Percentiles rank a stretch among this genome's conserved stretches.
Evolutionary conservation across 495 filamentous ascomycete species (phyloP).

Genomic region (Physcia stellaris): DNA sequence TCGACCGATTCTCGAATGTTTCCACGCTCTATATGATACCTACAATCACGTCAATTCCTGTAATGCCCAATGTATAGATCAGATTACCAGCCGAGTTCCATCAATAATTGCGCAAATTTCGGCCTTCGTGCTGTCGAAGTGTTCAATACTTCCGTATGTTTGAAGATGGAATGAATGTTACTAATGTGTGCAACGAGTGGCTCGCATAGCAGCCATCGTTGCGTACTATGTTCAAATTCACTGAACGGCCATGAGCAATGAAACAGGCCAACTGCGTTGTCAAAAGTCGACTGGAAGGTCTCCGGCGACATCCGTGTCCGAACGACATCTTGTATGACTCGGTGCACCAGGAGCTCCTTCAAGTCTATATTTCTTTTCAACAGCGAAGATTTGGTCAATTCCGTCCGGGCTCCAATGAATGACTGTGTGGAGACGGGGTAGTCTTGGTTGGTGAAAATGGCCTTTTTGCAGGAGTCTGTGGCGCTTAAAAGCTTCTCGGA

Average conservation of each 20-base stretch:
- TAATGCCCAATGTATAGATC: no score
- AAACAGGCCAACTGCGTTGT: slow-evolving; percentile 9
- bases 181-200: slow-evolving; percentile 5
- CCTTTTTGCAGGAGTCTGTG: no score
- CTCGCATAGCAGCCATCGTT: slow-evolving; percentile 12
- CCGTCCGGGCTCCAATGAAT: slow-evolving; percentile 9
- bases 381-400: slow-evolving; percentile 14
- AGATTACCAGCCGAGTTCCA: no score
- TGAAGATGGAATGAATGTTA: slow-evolving; percentile 3
- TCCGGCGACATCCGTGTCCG: slow-evolving; percentile 11
- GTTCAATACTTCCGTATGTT: no score
- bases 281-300: slow-evolving; percentile 4
- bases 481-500: slow-evolving; percentile 16
- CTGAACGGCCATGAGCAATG: slow-evolving; percentile 9
- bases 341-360: slow-evolving; percentile 17
- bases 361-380: slow-evolving; percentile 11
- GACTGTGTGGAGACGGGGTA: slow-evolving; percentile 2
- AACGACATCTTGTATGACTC: slow-evolving; percentile 21
- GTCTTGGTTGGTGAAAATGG: slow-evolving; percentile 1
- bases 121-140: no score
- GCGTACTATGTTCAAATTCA: slow-evolving; percentile 15
- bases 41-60: no score
- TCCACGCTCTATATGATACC: no score
- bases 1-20: no score
- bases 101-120: no score